Conservation (phyloP, 2,329 filamentous ascomycete species). For the Hyphodiscus sp. region DNA sequence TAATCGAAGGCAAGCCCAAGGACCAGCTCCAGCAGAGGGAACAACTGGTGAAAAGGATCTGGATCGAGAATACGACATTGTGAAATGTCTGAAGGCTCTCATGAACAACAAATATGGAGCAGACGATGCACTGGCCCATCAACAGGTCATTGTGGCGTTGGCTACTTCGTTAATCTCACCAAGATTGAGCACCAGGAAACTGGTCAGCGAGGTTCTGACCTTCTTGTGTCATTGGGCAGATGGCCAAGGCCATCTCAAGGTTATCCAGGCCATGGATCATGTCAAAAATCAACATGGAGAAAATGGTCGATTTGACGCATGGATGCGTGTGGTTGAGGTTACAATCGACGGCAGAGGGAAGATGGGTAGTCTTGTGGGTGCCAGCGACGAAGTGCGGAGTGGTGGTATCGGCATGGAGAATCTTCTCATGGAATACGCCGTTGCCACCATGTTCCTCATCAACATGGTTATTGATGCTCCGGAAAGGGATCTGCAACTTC, state of each 20-base stretch:
- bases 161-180: conserved; percentile 83
- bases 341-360: conserved; percentile 95
- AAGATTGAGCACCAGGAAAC: conserved; percentile 82
- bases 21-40: conserved; percentile 46
- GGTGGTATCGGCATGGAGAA: conserved; percentile 99
- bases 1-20: conserved; percentile 76
- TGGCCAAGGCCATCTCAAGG: conserved; percentile 83
- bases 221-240: conserved; percentile 94
- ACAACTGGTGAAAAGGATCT: conserved; percentile 58
- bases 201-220: conserved; percentile 92
- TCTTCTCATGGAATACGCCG: conserved; percentile 96
- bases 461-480: conserved; percentile 95
- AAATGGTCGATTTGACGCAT: conserved; percentile 93
- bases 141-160: conserved; percentile 83
- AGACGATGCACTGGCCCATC: conserved; percentile 86
- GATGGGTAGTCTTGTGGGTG: conserved; percentile 96
- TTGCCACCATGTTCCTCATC: conserved; percentile 87
- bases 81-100: conserved; percentile 93
- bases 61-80: conserved; percentile 83
- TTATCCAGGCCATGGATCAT: conserved; percentile 86
- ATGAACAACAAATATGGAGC: conserved; percentile 99
- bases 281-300: conserved; percentile 84
- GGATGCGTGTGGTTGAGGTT: conserved; percentile 98
- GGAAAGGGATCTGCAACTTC: conserved; percentile 79
- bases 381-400: conserved; percentile 90